Evolutionary conservation across 2,329 filamentous ascomycete species (phyloP), one percentile per base, ranked within the genome.

Genomic region (Cordyceps cicadae): DNA sequence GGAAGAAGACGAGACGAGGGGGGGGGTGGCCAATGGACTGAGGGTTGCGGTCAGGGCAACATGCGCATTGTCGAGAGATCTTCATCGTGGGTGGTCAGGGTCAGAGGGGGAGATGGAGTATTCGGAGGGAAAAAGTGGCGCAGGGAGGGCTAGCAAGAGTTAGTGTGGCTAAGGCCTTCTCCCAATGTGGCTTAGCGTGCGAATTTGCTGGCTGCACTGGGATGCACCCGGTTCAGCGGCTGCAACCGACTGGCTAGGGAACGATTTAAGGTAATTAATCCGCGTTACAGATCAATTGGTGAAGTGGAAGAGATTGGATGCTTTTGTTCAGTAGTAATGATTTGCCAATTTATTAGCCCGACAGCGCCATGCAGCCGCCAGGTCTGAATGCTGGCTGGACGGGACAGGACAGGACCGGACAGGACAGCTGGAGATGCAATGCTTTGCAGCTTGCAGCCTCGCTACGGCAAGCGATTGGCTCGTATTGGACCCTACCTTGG

Each of bases 21-120:
- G n/a, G 24, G 53, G 39, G 12, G n/a, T n/a, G 21, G 51, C 51
- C 54, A 32, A 26, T 24, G 5, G 39, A 46, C 17, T 50, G 46
- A 37, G 54, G 3, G 41, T 34, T 51, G 46, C 46, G 55, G 46
- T 51, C 46, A 57, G 43, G 43, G 43, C 19, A 37, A 17, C 14
- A 37, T 26, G n/a, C 56, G 50, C 56, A 49, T 54, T 60, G 58
- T 54, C 43, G 58, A 60, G 58, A 59, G 58, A 59, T 59, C 56
- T 59, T 37, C 56, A 59, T 59, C 56, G 56, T 53, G 48, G 49
- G 37, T 53, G 55, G 55, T 34, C n/a, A 19, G 43, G 55, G 55
- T 34, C n/a, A 19, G 43, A 46, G 12, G 50, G 9, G 45, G 4
- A 3, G 4, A 4, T 3, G 15, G 21, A 26, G 9, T 9, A 37